These are phyloP conservation scores for Sarcodon aspratus DNA, from an alignment of 768 basidiomycete species.

Conservation along the genomic window DNA sequence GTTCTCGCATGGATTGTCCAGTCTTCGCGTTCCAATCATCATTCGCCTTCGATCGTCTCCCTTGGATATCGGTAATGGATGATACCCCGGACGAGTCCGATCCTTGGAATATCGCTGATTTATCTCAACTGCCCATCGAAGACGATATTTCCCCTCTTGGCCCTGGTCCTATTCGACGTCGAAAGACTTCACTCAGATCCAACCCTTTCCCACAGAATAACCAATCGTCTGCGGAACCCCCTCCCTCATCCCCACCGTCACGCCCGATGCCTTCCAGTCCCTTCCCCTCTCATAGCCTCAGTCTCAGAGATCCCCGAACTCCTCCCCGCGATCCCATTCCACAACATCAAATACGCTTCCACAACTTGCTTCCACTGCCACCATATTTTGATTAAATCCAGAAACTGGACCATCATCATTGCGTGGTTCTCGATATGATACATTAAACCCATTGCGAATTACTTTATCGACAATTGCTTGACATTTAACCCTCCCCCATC, in stretches of 20 bases:
- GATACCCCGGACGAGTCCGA: conserved; percentile 27
- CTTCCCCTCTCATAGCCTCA: conserved; percentile 2
- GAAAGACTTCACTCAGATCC: conserved; percentile 41
- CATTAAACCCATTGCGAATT: background rate
- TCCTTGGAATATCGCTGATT: conserved; percentile 50
- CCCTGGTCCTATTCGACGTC: conserved; percentile 47
- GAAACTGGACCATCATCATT: conserved; percentile 7
- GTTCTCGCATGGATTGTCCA: conserved; percentile 27
- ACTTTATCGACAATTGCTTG: conserved; percentile 5
- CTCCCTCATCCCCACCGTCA: conserved; percentile 2
- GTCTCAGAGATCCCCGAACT: conserved; percentile 6
- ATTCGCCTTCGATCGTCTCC: conserved; percentile 46
- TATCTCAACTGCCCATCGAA: conserved; percentile 38
- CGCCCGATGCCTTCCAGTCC: conserved; percentile 2
- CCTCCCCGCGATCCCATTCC: conserved; percentile 4
- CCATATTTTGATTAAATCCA: too few relatives aligned
- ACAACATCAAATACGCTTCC: conserved; percentile 10
- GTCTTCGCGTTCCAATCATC: conserved; percentile 19
- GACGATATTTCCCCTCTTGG: conserved; percentile 15
- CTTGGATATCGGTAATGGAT: conserved; percentile 57
- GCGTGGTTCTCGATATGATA: background rate
- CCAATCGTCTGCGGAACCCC: conserved; percentile 5
- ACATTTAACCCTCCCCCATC: conserved; percentile 3
- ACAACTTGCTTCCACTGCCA: conserved; percentile 12
- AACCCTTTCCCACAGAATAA: conserved; percentile 26